Conservation (phyloP, 1,284 basidiomycete species). For the Trametes versicolor region DNA sequence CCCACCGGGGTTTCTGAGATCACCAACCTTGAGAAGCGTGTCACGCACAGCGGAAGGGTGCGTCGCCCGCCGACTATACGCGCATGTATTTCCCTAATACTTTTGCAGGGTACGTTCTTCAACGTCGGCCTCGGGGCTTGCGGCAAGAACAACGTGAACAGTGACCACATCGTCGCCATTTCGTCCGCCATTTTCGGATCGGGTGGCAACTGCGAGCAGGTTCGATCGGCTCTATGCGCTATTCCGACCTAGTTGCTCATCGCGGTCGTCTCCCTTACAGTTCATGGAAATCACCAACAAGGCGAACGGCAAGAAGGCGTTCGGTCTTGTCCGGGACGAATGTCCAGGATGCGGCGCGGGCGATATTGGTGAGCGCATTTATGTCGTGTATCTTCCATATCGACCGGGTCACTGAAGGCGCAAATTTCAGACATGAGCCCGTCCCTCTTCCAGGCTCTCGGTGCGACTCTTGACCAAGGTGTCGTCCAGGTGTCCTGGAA, state of each 20-base stretch:
- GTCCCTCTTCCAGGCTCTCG: conserved; percentile 40
- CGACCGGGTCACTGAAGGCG: too few species aligned
- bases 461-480: conserved; percentile 36
- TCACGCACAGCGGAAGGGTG: conserved; percentile 56
- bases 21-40: conserved; percentile 54
- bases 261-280: conserved; percentile 20
- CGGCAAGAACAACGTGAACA: conserved; percentile 46
- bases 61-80: conserved; percentile 1
- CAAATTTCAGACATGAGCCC: conserved; percentile 41
- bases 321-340: conserved; percentile 43
- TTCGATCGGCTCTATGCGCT: conserved; percentile 19
- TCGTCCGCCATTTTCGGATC: conserved; percentile 42
- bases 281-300: conserved; percentile 42
- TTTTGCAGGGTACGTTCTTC: conserved; percentile 51
- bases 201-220: conserved; percentile 50
- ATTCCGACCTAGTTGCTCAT: neutral
- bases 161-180: conserved; percentile 50
- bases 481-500: conserved; percentile 41
- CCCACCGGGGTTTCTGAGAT: conserved; percentile 50
- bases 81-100: conserved; percentile 2
- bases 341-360: conserved; percentile 45
- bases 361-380: conserved; percentile 44
- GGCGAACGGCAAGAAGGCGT: conserved; percentile 43
- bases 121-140: conserved; percentile 52
- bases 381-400: neutral